Evolutionary conservation across 2,329 filamentous ascomycete genomes (phyloP).

Genomic region (Didymella exigua): DNA sequence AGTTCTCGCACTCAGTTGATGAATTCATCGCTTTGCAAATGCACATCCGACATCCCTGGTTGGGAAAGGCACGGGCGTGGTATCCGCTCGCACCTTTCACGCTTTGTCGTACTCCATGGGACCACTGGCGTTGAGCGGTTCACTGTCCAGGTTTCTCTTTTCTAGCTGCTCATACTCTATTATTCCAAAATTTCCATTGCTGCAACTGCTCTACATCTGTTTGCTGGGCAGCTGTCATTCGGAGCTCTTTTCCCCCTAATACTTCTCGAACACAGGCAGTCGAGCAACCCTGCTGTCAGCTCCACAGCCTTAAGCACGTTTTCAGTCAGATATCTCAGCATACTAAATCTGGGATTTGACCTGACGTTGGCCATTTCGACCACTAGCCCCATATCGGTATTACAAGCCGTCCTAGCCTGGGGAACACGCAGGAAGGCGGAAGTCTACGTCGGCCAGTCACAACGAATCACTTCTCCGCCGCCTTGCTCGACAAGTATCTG

Average conservation of each 20-base stretch:
- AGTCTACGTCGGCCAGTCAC: slow-evolving; percentile 24
- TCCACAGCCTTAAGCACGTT: slow-evolving; percentile 34
- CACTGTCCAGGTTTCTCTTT: slow-evolving; percentile 2
- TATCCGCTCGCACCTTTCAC: slow-evolving; percentile 28
- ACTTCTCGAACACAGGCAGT: slow-evolving; percentile 23
- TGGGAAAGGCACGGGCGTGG: slow-evolving; percentile 36
- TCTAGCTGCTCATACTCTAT: slow-evolving; percentile 6
- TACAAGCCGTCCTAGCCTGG: slow-evolving; percentile 25
- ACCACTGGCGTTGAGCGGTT: slow-evolving; percentile 21
- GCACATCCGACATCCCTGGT: slow-evolving; percentile 41
- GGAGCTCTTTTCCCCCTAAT: slow-evolving; percentile 20
- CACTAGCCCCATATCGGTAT: slow-evolving; percentile 26
- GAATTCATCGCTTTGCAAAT: slow-evolving; percentile 44
- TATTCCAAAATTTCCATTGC: slow-evolving; percentile 16
- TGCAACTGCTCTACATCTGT: slow-evolving; percentile 16
- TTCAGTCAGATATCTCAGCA: slow-evolving; percentile 28
- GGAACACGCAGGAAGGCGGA: slow-evolving; percentile 19
- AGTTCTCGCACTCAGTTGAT: slow-evolving; percentile 39
- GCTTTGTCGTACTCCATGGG: slow-evolving; percentile 29
- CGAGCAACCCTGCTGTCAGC: slow-evolving; percentile 31
- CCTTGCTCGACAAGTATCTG: slow-evolving; percentile 15
- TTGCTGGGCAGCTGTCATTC: slow-evolving; percentile 18
- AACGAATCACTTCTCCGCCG: slow-evolving; percentile 15
- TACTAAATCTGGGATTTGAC: slow-evolving; percentile 25
- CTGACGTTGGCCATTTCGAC: slow-evolving; percentile 30